Evolutionary conservation across 441 rosid genomes (phyloP).

Genomic region (Mallotus japonicus): DNA sequence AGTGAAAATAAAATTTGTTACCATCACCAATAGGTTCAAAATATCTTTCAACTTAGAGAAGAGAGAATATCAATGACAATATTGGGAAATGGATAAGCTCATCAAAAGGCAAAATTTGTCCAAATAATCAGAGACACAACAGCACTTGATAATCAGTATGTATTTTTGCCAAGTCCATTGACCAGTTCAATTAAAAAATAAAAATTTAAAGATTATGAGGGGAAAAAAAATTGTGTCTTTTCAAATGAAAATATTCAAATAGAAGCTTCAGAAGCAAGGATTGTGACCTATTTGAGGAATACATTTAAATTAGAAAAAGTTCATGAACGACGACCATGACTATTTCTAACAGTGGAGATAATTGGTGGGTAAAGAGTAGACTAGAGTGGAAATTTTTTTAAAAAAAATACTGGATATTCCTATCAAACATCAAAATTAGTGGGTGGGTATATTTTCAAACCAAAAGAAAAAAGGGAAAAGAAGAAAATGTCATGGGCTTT

Average conservation of each 20-base stretch:
- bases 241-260: background rate
- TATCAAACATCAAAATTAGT: background rate
- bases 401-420: background rate
- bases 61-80: background rate
- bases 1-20: conserved; percentile 3
- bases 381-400: background rate
- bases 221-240: background rate
- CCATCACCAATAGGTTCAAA: conserved; percentile 6
- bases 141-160: background rate
- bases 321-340: conserved; percentile 7
- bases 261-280: background rate
- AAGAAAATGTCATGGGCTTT: background rate
- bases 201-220: background rate
- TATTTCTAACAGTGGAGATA: conserved; percentile 23
- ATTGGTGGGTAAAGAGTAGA: background rate
- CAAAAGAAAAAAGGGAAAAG: background rate
- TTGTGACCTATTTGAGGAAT: background rate
- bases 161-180: background rate
- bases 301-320: too few species aligned
- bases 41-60: background rate
- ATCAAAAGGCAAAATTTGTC: background rate
- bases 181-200: background rate
- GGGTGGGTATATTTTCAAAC: too few species aligned
- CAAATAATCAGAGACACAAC: background rate
- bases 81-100: background rate